phyloP scores from a whole-genome alignment of 148 eudicot genomes.

The Vaccinium darrowii region DNA sequence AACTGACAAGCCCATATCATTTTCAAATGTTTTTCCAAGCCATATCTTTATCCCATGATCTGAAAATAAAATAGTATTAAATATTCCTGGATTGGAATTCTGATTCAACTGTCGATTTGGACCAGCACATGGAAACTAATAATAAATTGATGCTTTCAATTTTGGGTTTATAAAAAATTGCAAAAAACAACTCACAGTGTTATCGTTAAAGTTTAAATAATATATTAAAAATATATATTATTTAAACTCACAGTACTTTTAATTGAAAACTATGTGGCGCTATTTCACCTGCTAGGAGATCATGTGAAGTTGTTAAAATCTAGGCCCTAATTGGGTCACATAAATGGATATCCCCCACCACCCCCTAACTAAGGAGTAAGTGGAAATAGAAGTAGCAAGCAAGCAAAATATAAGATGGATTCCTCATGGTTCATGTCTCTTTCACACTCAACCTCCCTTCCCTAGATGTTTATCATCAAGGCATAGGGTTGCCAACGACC shows the following conservation, averaged over 20 bases:
- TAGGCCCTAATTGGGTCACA: not conserved
- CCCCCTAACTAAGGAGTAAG: not conserved
- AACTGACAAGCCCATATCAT: not conserved
- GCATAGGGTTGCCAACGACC: no score
- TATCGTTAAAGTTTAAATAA: no score
- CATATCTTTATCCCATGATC: not conserved
- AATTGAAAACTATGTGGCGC: no score
- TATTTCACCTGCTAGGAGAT: not conserved
- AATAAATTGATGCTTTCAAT: not conserved
- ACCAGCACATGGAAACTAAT: not conserved
- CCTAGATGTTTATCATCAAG: no score
- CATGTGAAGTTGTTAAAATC: not conserved
- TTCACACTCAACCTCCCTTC: not conserved
- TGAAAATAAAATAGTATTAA: not conserved
- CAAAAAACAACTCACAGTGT: no score
- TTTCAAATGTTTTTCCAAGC: not conserved
- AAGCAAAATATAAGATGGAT: not conserved
- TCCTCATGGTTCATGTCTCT: not conserved
- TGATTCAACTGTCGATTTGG: not conserved
- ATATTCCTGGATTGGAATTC: not conserved
- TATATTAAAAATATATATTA: no score
- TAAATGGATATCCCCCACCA: not conserved
- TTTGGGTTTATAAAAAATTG: no score
- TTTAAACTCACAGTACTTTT: no score
- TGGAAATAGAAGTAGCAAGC: not conserved